Conservation (phyloP, 2,329 filamentous ascomycete genomes). For the Drechslerella stenobrocha region DNA sequence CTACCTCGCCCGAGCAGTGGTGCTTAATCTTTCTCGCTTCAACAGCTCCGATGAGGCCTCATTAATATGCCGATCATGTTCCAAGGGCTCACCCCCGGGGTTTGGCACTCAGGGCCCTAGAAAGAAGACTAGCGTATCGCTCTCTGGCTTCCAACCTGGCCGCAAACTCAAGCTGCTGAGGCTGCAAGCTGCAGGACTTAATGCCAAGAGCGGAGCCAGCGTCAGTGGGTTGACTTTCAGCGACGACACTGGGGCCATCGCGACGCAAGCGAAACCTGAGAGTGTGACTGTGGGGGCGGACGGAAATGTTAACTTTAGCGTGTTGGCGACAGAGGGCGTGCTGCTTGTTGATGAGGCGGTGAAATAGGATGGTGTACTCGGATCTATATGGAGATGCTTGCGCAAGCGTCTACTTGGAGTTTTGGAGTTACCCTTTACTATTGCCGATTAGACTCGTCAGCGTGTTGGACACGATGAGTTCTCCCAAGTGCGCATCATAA, state of each 20-base stretch:
- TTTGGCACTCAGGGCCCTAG: conserved; percentile 12
- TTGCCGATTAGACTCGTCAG: too few relatives aligned
- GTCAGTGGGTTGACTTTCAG: conserved; percentile 33
- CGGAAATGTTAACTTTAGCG: conserved; percentile 16
- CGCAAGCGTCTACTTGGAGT: too few relatives aligned
- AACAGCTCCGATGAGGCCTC: conserved; percentile 22
- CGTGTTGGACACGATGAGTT: too few relatives aligned
- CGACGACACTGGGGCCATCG: conserved; percentile 14
- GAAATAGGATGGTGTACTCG: too few relatives aligned
- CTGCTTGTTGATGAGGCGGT: conserved; percentile 35
- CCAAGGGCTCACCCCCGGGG: neutral
- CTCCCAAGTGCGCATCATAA: too few relatives aligned
- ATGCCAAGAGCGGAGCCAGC: conserved; percentile 31
- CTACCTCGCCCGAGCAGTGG: conserved; percentile 37
- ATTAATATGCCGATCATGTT: conserved; percentile 32
- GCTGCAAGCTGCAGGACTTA: conserved; percentile 28
- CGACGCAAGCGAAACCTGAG: neutral
- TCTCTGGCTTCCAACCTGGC: conserved; percentile 31
- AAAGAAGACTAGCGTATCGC: conserved; percentile 5
- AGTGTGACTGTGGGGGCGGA: conserved; percentile 12
- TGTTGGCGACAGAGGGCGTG: conserved; percentile 25
- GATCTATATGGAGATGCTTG: too few relatives aligned
- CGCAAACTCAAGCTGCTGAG: conserved; percentile 27
- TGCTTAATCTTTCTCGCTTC: conserved; percentile 32
- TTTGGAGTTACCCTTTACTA: too few relatives aligned